phyloP scores from a whole-genome alignment of 495 filamentous ascomycete genomes.

The Aspergillus diversus region DNA sequence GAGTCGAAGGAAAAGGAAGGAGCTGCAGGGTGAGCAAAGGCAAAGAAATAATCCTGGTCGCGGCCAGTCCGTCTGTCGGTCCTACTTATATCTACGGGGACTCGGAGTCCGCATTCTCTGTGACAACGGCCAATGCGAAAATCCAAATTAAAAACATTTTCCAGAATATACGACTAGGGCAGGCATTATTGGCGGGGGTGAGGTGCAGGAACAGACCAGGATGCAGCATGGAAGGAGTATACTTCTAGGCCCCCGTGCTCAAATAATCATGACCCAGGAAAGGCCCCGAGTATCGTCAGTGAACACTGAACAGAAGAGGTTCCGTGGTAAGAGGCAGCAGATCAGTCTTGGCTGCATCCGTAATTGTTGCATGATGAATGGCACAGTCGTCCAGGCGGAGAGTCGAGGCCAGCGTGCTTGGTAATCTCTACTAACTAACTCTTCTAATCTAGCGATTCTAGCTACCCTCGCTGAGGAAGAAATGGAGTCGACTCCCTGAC shows the following conservation, averaged over 20 bases:
- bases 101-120: too few species aligned
- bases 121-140: too few species aligned
- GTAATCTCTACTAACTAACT: slow-evolving; percentile 4
- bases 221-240: neutral
- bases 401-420: slow-evolving; percentile 19
- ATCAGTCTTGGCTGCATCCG: neutral
- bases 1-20: neutral
- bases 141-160: too few species aligned
- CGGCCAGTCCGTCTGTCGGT: too few species aligned
- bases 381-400: neutral
- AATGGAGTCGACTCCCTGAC: too few species aligned
- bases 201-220: neutral
- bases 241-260: neutral
- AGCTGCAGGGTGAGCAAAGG: neutral
- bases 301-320: neutral
- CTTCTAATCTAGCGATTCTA: too few species aligned
- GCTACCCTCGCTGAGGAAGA: too few species aligned
- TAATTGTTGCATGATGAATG: slow-evolving; percentile 19
- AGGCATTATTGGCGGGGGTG: neutral
- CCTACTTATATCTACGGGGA: too few species aligned
- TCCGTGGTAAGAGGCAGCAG: neutral
- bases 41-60: neutral
- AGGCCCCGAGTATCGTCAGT: neutral
- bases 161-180: too few species aligned
- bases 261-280: neutral